phyloP scores from a whole-genome alignment of 2,329 filamentous ascomycete species.

The Xylaria arbuscula region DNA sequence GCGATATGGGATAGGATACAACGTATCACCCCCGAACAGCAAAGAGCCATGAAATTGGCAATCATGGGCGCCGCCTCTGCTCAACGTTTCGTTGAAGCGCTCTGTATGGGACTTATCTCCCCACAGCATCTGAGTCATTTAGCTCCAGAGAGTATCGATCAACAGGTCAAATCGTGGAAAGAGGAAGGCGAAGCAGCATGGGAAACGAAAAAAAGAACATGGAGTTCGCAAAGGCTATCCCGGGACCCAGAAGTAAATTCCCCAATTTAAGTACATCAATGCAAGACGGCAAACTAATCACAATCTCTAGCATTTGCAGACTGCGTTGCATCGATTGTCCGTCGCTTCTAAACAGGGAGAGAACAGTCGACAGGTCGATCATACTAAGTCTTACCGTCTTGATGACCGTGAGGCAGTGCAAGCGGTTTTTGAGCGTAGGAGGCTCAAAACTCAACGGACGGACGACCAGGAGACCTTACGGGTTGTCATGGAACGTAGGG shows the following conservation, averaged over 20 bases:
- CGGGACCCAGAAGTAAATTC: constrained; percentile 43
- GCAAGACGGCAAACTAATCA: constrained; percentile 37
- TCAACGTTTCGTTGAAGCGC: constrained; percentile 43
- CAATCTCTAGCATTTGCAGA: constrained; percentile 39
- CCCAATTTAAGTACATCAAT: constrained; percentile 24
- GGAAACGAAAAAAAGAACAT: constrained; percentile 30
- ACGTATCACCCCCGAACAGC: constrained; percentile 17
- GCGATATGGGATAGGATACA: constrained; percentile 34
- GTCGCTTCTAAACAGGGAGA: constrained; percentile 26
- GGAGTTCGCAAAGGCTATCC: constrained; percentile 17
- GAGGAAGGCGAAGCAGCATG: constrained; percentile 34
- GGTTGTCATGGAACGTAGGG: constrained; percentile 40
- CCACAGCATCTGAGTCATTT: constrained; percentile 39
- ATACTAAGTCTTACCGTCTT: constrained; percentile 43
- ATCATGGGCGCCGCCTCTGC: constrained; percentile 38
- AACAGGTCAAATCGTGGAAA: constrained; percentile 25
- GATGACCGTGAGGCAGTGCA: constrained; percentile 43
- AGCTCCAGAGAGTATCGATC: constrained; percentile 28
- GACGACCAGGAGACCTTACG: constrained; percentile 37
- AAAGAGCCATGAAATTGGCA: constrained; percentile 34
- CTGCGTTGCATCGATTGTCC: constrained; percentile 38
- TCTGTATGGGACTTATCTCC: constrained; percentile 37
- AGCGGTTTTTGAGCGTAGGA: constrained; percentile 38
- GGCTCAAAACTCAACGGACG: constrained; percentile 32
- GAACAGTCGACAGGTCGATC: constrained; percentile 11